Evolutionary conservation across 805 yeast genomes (phyloP), one percentile per base, ranked within the genome.

Genomic region (Saccharomyces paradoxus): DNA sequence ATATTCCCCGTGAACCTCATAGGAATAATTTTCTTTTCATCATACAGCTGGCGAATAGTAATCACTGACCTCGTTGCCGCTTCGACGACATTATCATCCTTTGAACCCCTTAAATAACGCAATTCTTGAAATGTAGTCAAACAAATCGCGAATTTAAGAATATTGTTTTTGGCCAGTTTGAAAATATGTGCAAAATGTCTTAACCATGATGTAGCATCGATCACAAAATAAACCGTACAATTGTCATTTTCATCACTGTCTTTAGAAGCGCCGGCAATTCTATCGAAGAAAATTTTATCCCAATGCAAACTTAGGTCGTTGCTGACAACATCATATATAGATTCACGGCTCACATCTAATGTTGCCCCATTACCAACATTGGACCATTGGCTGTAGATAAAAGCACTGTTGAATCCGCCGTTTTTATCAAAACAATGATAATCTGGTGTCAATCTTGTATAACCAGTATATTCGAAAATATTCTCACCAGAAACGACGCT

Each of bases 51-150:
- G 56, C 90, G 73, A 22, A 85, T 77, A 8, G 86, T 83, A 10
- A 86, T 83, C 10, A 86, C 89, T 1, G 89, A 86, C 51, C 94
- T 71, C 0, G 91, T 85, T 0, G 91, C 92, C 4, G 89, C 84
- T 66, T 86, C 94, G 2, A 89, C 81, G n/a, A 86, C 82, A 2
- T 84, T 79, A 1, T 83, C 83, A 64, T 86, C 92, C 13, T 81
- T 78, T 1, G 88, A 82, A 60, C 85, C 79, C 57, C 91, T 71
- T 55, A 86, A 69, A 3, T 87, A 82, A 58, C 91, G 70, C 55
- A 86, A 70, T 61, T 86, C 92, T 70, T 86, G 91, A 66, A 86
- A 86, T 2, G 86, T 89, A 28, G 86, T 83, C 53, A 86, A 71
- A 41, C 92, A 90, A 3, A 86, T 81, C 61, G 83, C 79, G 14